Evolutionary conservation across 495 filamentous ascomycete species (phyloP).

Genomic region (Hyaloscypha finlandica): DNA sequence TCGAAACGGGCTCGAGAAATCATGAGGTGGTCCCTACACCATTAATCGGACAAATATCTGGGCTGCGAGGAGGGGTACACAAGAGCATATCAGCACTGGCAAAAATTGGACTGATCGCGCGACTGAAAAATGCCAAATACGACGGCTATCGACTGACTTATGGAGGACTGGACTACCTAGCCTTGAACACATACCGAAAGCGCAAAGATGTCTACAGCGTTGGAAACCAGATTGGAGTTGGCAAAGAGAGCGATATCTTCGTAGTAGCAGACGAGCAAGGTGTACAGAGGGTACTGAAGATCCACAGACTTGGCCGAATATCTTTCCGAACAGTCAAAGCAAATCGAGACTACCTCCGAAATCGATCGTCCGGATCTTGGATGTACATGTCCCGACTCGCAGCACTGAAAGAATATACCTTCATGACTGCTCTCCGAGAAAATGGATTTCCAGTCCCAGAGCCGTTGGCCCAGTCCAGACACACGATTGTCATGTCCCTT

Average conservation of each 20-base stretch:
- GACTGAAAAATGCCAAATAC: slow-evolving; percentile 94
- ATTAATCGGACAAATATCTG: slow-evolving; percentile 80
- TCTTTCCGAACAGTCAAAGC: slow-evolving; percentile 95
- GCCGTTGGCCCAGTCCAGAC: slow-evolving; percentile 81
- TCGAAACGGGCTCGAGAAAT: slow-evolving; percentile 91
- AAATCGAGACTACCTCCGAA: slow-evolving; percentile 93
- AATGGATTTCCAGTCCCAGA: slow-evolving; percentile 88
- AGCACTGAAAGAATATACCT: slow-evolving; percentile 87
- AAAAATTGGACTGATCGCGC: slow-evolving; percentile 88
- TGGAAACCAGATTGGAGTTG: slow-evolving; percentile 92
- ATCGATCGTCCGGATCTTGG: slow-evolving; percentile 78
- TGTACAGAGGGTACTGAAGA: slow-evolving; percentile 77
- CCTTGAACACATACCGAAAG: slow-evolving; percentile 84
- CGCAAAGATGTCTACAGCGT: slow-evolving; percentile 81
- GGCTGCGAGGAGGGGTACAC: slow-evolving; percentile 83
- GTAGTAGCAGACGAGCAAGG: slow-evolving; percentile 74
- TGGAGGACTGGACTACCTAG: slow-evolving; percentile 94
- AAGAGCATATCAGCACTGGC: slow-evolving; percentile 85
- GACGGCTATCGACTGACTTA: slow-evolving; percentile 98
- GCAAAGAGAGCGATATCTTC: slow-evolving; percentile 96
- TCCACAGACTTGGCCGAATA: slow-evolving; percentile 92
- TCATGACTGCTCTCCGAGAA: slow-evolving; percentile 82
- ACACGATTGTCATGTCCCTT: slow-evolving; percentile 93
- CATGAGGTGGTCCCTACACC: slow-evolving; percentile 94
- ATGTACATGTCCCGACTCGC: slow-evolving; percentile 96